Conservation (phyloP, 208 protist genomes). For the Leishmania gerbilli region DNA sequence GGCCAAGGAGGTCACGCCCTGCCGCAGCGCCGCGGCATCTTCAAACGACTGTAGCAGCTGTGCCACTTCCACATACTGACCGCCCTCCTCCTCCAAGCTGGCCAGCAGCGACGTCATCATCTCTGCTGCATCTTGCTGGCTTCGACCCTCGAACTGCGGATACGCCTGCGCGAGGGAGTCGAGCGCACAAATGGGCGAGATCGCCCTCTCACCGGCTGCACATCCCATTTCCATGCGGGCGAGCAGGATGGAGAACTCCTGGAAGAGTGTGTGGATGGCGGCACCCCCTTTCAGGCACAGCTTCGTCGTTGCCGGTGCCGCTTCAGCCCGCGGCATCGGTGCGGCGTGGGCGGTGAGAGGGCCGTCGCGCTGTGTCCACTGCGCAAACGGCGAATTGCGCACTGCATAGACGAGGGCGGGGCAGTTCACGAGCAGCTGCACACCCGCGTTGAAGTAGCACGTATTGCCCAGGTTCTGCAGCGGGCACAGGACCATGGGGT, state of each 20-base stretch:
- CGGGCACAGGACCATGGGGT: slow-evolving; percentile 73
- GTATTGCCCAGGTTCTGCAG: slow-evolving; percentile 97
- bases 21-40: slow-evolving; percentile 17
- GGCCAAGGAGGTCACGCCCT: background rate
- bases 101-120: slow-evolving; percentile 74
- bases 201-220: slow-evolving; percentile 17
- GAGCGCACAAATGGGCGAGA: slow-evolving; percentile 57
- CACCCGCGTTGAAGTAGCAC: slow-evolving; percentile 97
- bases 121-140: slow-evolving; percentile 90
- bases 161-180: slow-evolving; percentile 63
- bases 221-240: slow-evolving; percentile 60
- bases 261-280: slow-evolving; percentile 48
- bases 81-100: slow-evolving; percentile 75
- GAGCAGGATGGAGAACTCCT: slow-evolving; percentile 51
- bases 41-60: slow-evolving; percentile 55
- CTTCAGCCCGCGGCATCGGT: background rate
- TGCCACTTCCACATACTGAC: slow-evolving; percentile 52
- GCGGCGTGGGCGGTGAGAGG: background rate
- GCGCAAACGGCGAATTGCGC: slow-evolving; percentile 45
- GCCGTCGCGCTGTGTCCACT: background rate
- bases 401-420: slow-evolving; percentile 66
- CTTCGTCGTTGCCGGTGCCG: slow-evolving; percentile 1
- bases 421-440: slow-evolving; percentile 95
- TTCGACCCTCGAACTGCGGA: slow-evolving; percentile 76
- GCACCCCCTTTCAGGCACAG: slow-evolving; percentile 33